Evolutionary conservation across 306 rosid genomes (phyloP).

Genomic region (Argentina anserina): DNA sequence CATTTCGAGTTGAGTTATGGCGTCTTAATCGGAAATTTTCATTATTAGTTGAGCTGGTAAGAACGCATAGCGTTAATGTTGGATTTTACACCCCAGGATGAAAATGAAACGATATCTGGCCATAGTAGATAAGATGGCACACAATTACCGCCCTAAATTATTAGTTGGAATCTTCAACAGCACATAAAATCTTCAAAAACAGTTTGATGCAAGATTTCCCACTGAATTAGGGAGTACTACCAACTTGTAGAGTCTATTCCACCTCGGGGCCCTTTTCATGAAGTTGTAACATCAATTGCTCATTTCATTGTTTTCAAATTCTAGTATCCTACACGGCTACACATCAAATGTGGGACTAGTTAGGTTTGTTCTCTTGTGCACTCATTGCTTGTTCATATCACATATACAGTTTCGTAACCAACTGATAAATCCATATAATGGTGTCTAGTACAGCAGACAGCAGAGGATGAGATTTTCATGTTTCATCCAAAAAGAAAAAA

Average conservation of each 20-base stretch:
- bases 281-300: constrained; percentile 11
- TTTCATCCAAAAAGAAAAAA: constrained; percentile 6
- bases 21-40: neutral
- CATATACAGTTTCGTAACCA: constrained; percentile 2
- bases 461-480: neutral
- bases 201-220: constrained; percentile 13
- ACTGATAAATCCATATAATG: neutral
- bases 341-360: neutral
- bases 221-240: constrained; percentile 3
- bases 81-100: neutral
- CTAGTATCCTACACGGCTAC: neutral
- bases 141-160: neutral
- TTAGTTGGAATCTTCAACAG: neutral
- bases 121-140: neutral
- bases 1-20: neutral
- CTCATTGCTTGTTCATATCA: neutral
- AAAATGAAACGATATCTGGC: neutral
- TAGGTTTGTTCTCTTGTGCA: neutral
- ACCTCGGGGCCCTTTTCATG: constrained; percentile 2
- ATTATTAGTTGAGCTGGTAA: neutral
- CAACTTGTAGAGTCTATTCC: neutral
- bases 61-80: neutral
- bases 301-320: neutral
- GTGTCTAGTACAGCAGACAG: neutral
- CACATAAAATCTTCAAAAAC: neutral